Base-by-base conservation (phyloP, 176 grass and related monocot species). In the Areca catechu region DNA sequence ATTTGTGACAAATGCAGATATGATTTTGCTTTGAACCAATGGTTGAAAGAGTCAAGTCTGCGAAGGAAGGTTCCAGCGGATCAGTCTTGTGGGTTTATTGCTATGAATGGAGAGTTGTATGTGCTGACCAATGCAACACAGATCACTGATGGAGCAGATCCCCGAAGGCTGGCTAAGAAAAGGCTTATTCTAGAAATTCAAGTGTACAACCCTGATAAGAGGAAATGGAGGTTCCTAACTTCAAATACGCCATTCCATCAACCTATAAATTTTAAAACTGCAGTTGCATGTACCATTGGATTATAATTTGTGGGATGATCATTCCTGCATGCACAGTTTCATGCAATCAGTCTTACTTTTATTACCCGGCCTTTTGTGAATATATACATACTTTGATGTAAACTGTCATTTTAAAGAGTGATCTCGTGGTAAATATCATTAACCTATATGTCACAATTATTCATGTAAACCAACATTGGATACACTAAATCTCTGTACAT, bases 81-180 rank as follows among this genome's bases (percentile, higher is more conserved):
- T 24, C 63, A 72, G 57, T 69, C 68, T 49, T 86, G 90, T 55
- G 80, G 82, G 3, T 95, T 95, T 34, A 10, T 83, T 50, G 68
- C 86, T 24, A 68, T 84, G 77, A 95, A 95, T 1, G 80, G 82
- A 4, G 82, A 89, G 69, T 61, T 95, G 52, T 83, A 76, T 58
- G 82, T 90, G 52, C 71, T 90, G 37, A 76, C 67, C 63, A 75
- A 76, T 67, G 54, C 66, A 71, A 70, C 71, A 63, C 49, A 67
- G 49, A 59, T 51, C 62, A 18, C 53, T 4, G 70, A 80, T 57
- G 37, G 21, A 1, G 56, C 48, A 50, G 60, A 83, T 67, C 43
- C 50, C 3, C 62, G 79, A 60, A 79, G 70, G 63, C 63, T 47
- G 6, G 51, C 20, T 14, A 95, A 86, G 76, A 89, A 59, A 64